Conservation (phyloP, 129 eudicot genomes). For the Scalesia atractyloides region DNA sequence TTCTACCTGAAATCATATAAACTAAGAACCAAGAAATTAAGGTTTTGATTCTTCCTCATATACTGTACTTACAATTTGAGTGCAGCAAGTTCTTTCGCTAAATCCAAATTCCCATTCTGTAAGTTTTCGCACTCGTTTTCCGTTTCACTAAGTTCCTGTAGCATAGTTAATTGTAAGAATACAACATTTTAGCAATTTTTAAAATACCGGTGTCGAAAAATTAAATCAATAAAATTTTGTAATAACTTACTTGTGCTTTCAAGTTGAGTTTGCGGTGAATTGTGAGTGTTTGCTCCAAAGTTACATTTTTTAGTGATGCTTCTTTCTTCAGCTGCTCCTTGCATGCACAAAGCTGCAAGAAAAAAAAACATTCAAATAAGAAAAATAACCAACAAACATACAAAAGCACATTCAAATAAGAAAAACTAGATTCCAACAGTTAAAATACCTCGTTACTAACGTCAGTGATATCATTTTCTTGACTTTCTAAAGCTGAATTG, state of each 20-base stretch:
- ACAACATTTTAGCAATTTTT: background rate
- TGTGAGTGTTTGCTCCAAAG: slow-evolving; percentile 47
- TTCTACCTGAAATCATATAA: background rate
- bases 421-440: background rate
- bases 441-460: slow-evolving; percentile 52
- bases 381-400: background rate
- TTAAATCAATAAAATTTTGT: background rate
- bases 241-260: slow-evolving; percentile 50
- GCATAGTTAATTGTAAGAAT: slow-evolving; percentile 16
- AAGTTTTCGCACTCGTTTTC: slow-evolving; percentile 52
- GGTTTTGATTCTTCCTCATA: background rate
- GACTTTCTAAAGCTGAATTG: slow-evolving; percentile 52
- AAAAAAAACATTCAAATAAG: background rate
- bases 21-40: slow-evolving; percentile 3
- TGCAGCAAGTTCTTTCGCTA: slow-evolving; percentile 87
- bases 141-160: slow-evolving; percentile 71
- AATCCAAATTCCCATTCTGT: slow-evolving; percentile 63
- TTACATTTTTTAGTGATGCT: slow-evolving; percentile 47
- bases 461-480: slow-evolving; percentile 52
- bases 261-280: slow-evolving; percentile 48
- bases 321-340: slow-evolving; percentile 66
- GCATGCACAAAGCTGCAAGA: slow-evolving; percentile 51
- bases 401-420: background rate
- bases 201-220: background rate
- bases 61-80: slow-evolving; percentile 59